These are phyloP conservation scores for Sphagnurus paluster DNA, from an alignment of 1,284 basidiomycete species.

Conservation along the genomic window DNA sequence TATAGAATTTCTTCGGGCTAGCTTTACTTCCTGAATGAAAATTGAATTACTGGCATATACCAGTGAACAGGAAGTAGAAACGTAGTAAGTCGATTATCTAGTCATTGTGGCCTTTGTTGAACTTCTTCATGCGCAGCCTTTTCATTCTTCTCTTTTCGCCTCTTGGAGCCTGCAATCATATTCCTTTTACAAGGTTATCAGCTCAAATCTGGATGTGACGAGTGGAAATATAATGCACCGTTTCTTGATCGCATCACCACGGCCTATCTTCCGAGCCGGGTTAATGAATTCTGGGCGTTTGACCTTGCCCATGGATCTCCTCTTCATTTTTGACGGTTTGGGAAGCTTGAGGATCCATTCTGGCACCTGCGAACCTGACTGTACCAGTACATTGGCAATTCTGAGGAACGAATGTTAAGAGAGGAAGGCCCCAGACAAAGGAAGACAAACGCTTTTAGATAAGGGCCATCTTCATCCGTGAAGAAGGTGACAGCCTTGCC, in stretches of 20 bases:
- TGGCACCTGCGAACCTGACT: constrained; percentile 87
- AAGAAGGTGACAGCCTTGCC: constrained; percentile 96
- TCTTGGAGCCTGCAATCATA: constrained; percentile 72
- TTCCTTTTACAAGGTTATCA: constrained; percentile 44
- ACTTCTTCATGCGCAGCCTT: constrained; percentile 3
- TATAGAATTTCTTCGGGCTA: not conserved
- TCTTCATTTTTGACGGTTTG: constrained; percentile 88
- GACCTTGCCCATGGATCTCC: constrained; percentile 81
- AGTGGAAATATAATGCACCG: constrained; percentile 42
- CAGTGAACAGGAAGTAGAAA: not conserved
- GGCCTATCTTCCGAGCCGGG: constrained; percentile 70
- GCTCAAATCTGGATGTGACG: too few relatives aligned
- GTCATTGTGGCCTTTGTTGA: not conserved
- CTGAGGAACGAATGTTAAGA: constrained; percentile 38
- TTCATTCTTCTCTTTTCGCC: constrained; percentile 46
- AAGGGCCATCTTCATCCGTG: constrained; percentile 90
- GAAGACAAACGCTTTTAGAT: constrained; percentile 78
- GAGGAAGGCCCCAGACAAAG: constrained; percentile 8
- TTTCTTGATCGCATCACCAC: constrained; percentile 72
- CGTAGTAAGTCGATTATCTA: not conserved
- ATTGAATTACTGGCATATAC: constrained; percentile 1
- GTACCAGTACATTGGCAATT: constrained; percentile 92
- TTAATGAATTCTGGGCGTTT: constrained; percentile 79
- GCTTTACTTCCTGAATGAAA: not conserved
- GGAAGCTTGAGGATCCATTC: constrained; percentile 89